These are phyloP conservation scores for Cercospora nicotianae DNA, from an alignment of 2,329 filamentous ascomycete genomes.

Conservation along the genomic window DNA sequence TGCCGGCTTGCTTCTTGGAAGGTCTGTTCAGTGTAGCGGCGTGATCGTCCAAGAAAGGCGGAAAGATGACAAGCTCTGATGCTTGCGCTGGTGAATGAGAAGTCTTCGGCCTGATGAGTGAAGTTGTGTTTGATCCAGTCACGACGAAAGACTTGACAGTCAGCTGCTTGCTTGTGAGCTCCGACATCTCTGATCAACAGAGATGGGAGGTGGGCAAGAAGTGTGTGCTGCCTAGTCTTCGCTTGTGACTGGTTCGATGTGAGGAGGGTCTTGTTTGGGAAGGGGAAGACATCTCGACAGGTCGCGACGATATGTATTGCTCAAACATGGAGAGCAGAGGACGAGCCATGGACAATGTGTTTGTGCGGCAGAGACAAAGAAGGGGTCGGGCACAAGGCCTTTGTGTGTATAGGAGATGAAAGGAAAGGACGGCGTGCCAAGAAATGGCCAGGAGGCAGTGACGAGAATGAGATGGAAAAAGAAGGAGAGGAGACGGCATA, in stretches of 20 bases:
- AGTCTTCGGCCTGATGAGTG: neutral
- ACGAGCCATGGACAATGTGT: neutral
- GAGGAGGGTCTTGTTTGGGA: neutral
- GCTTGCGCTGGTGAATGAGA: neutral
- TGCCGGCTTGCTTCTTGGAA: neutral
- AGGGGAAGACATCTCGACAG: neutral
- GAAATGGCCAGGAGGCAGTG: neutral
- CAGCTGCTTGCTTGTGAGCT: neutral
- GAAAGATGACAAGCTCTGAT: neutral
- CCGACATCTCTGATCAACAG: slow-evolving; percentile 10
- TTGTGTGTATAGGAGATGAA: neutral
- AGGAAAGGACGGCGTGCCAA: neutral
- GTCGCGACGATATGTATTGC: neutral
- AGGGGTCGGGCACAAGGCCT: neutral
- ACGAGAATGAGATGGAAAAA: neutral
- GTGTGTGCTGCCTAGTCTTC: neutral
- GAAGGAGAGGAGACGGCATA: neutral
- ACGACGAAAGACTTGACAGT: neutral
- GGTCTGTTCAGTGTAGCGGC: neutral
- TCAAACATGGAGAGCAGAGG: neutral
- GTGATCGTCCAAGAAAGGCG: neutral
- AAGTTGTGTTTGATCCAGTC: neutral
- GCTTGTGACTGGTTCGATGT: neutral
- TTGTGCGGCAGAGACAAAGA: neutral
- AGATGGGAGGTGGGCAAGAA: neutral